Percentiles rank a stretch among this genome's conserved stretches.
Conservation (phyloP, 2,329 filamentous ascomycete genomes). For the Neocucurbitaria cava region DNA sequence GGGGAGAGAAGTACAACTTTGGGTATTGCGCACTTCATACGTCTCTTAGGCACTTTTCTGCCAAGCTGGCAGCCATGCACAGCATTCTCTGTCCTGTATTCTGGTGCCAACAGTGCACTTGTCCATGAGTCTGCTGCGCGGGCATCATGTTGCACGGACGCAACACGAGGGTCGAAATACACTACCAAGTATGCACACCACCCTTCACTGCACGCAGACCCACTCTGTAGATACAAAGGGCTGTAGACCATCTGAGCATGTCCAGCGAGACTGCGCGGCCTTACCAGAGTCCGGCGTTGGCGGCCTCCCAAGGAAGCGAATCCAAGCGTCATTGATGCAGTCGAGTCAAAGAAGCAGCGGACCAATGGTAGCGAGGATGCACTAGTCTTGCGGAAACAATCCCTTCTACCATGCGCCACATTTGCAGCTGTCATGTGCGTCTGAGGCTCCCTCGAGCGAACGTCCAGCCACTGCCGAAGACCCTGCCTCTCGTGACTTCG, state of each 20-base stretch:
- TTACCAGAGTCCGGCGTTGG: neutral
- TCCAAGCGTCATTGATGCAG: constrained; percentile 38
- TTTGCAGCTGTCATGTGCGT: neutral
- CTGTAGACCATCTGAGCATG: neutral
- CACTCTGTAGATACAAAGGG: no score
- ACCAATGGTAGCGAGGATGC: constrained; percentile 22
- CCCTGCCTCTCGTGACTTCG: constrained; percentile 10
- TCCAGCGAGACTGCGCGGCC: constrained; percentile 9
- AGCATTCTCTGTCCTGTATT: neutral
- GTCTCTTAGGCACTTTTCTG: neutral
- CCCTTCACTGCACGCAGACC: neutral
- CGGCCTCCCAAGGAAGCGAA: constrained; percentile 6
- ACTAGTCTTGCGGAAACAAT: neutral
- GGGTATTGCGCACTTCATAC: neutral
- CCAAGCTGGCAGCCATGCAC: neutral
- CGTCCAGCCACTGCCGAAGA: constrained; percentile 6
- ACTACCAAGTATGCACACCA: neutral
- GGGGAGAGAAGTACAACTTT: no score
- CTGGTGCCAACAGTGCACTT: no score
- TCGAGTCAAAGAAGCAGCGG: constrained; percentile 10
- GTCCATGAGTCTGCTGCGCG: no score
- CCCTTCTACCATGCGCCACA: neutral
- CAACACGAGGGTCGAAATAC: neutral
- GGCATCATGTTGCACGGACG: neutral
- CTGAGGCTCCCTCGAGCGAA: neutral